Conservation (phyloP, 1,284 basidiomycete species). For the Thelephora terrestris region DNA sequence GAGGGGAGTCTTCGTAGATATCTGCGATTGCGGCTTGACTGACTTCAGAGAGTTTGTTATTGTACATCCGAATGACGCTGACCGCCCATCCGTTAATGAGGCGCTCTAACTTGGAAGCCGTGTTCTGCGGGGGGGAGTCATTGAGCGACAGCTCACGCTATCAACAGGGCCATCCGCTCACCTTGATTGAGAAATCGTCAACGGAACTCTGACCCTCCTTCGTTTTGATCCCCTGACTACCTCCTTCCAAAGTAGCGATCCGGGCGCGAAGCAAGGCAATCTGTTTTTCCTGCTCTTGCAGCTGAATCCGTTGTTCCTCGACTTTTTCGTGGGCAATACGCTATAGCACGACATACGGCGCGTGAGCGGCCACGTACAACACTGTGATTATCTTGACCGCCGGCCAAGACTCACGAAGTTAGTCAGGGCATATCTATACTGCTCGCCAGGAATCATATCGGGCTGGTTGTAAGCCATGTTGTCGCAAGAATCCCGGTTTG, state of each 20-base stretch:
- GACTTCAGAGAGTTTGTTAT: conserved; percentile 41
- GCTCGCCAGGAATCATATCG: conserved; percentile 58
- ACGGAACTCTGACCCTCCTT: conserved; percentile 49
- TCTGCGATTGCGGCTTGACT: conserved; percentile 52
- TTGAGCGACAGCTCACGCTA: background rate
- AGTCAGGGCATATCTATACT: conserved; percentile 68
- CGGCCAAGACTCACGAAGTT: conserved; percentile 51
- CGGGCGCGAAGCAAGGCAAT: conserved; percentile 60
- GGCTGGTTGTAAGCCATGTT: conserved; percentile 10
- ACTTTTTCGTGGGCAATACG: conserved; percentile 80
- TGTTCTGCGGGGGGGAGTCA: conserved; percentile 34
- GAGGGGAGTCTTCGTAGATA: conserved; percentile 33
- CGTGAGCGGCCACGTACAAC: background rate
- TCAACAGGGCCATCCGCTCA: conserved; percentile 20
- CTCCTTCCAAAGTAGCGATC: conserved; percentile 64
- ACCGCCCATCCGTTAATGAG: conserved; percentile 77
- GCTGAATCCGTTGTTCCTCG: conserved; percentile 64
- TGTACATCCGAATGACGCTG: conserved; percentile 51
- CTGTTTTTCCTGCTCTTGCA: conserved; percentile 75
- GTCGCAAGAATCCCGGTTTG: background rate
- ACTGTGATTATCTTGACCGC: background rate
- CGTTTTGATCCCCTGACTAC: conserved; percentile 22
- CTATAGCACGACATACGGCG: conserved; percentile 24
- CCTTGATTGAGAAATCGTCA: conserved; percentile 79
- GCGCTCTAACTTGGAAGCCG: conserved; percentile 68